Conservation (phyloP, 1,284 basidiomycete species). For the Erythrobasidium hasegawianum region DNA sequence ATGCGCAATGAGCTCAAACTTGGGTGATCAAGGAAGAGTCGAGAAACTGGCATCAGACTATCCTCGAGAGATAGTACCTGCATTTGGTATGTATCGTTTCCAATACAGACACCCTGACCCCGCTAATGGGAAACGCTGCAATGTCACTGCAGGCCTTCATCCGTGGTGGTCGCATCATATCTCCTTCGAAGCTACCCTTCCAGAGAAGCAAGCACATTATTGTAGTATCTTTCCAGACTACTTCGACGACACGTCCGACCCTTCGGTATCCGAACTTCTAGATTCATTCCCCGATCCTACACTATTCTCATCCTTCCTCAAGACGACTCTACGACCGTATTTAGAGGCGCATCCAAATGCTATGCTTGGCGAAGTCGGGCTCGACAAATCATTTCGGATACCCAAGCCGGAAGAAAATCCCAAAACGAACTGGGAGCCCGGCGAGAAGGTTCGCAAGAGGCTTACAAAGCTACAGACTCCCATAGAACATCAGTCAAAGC, state of each 20-base stretch:
- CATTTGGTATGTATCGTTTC: slow-evolving; percentile 8
- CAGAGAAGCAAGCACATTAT: slow-evolving; percentile 63
- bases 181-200: slow-evolving; percentile 50
- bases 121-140: no score
- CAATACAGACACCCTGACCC: no score
- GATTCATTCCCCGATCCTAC: slow-evolving; percentile 57
- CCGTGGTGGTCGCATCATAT: slow-evolving; percentile 78
- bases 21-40: slow-evolving; percentile 39
- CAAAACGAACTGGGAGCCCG: slow-evolving; percentile 19
- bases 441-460: slow-evolving; percentile 42
- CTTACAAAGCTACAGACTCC: slow-evolving; percentile 68
- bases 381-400: slow-evolving; percentile 69
- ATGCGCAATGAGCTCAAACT: slow-evolving; percentile 42
- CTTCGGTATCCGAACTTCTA: slow-evolving; percentile 1
- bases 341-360: slow-evolving; percentile 61
- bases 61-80: slow-evolving; percentile 30
- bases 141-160: slow-evolving; percentile 58
- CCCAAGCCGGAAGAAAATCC: slow-evolving; percentile 51
- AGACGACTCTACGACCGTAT: slow-evolving; percentile 56
- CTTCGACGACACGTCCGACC: not conserved
- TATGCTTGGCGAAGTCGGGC: slow-evolving; percentile 76
- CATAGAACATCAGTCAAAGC: slow-evolving; percentile 64
- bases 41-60: slow-evolving; percentile 24
- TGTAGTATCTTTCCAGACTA: slow-evolving; percentile 55
- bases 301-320: slow-evolving; percentile 56